phyloP scores from a whole-genome alignment of 139 green algal species.

The Desmodesmus armatus region DNA sequence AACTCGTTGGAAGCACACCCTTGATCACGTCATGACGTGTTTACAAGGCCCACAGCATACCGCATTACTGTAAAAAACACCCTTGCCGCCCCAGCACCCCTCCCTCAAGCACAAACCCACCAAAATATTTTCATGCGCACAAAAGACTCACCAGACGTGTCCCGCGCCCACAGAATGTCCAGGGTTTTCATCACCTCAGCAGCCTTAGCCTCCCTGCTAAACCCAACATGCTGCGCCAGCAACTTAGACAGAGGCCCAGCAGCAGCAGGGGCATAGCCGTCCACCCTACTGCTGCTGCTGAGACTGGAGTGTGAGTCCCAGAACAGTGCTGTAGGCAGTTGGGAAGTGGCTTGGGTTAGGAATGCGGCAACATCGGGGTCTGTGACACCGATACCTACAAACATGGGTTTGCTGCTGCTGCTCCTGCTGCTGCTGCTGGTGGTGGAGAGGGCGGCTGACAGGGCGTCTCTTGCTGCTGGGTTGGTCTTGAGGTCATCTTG shows the following conservation, averaged over 20 bases:
- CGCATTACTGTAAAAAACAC: neutral
- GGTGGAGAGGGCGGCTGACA: neutral
- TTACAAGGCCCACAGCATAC: neutral
- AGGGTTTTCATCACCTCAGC: constrained; percentile 44
- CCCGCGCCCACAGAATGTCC: constrained; percentile 60
- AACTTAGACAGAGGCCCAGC: constrained; percentile 15
- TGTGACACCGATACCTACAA: constrained; percentile 9
- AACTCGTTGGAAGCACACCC: neutral
- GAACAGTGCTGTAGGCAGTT: constrained; percentile 24
- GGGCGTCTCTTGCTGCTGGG: neutral
- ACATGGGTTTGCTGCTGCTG: neutral
- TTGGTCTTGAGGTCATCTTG: constrained; percentile 42
- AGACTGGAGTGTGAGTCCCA: constrained; percentile 21
- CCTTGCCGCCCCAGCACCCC: neutral
- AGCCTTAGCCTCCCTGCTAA: constrained; percentile 24
- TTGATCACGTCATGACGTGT: neutral
- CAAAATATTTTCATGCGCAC: too few species aligned
- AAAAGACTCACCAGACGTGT: constrained; percentile 46
- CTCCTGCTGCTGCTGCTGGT: neutral
- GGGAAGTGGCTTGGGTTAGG: neutral
- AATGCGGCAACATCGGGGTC: neutral
- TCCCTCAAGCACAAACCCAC: neutral
- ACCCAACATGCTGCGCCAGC: constrained; percentile 20
- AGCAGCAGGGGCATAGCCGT: constrained; percentile 37
- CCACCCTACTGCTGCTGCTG: constrained; percentile 12